phyloP scores from a whole-genome alignment of 495 filamentous ascomycete species.

The Cercophora scortea region DNA sequence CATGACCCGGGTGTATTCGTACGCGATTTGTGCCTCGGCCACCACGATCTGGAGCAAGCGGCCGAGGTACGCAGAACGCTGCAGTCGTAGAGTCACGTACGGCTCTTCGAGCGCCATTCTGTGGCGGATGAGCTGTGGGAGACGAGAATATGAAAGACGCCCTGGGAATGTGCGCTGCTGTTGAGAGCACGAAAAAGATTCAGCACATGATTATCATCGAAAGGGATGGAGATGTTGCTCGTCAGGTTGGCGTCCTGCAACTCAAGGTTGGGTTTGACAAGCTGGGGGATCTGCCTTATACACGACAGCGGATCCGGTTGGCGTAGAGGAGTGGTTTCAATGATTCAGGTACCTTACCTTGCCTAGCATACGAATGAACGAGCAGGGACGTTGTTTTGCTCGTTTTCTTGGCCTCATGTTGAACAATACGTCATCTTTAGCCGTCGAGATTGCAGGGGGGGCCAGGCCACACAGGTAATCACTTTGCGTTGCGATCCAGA shows the following conservation, averaged over 20 bases:
- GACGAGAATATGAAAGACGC: background rate
- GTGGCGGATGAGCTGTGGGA: background rate
- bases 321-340: background rate
- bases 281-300: background rate
- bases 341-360: no score
- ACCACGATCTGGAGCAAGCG: background rate
- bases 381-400: no score
- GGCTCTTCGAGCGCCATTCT: background rate
- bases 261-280: background rate
- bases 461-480: no score
- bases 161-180: background rate
- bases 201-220: background rate
- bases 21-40: background rate
- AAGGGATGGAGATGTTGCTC: background rate
- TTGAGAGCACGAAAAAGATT: background rate
- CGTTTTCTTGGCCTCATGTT: no score
- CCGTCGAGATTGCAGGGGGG: no score
- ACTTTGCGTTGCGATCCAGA: no score
- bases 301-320: background rate
- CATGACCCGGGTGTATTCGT: background rate
- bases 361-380: no score
- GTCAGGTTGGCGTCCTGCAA: background rate
- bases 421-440: no score
- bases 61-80: background rate
- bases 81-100: background rate